Base-by-base conservation (phyloP, 2,329 filamentous ascomycete species). In the Alternaria sp. region DNA sequence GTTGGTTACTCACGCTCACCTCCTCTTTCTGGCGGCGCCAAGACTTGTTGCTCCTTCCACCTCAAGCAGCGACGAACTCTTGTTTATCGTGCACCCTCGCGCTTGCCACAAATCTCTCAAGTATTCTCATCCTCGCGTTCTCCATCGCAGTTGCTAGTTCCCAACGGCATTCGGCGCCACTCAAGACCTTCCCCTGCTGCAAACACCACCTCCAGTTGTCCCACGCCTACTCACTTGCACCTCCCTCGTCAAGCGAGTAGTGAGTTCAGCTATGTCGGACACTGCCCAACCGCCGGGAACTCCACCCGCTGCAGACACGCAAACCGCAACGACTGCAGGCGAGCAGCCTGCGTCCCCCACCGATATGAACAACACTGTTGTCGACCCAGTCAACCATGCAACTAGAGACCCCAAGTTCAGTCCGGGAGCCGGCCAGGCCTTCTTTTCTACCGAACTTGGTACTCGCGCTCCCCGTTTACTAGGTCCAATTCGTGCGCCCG, bases 371-470 rank as follows among this genome's bases (percentile, higher is more conserved):
- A 63, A 67, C 28, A 60, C 63, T 4, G 59, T 67, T 9, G 59
- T 55, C 36, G 46, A 51, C 28, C 26, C 52, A 13, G 17, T 30
- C 36, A 59, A 55, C 15, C 23, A 46, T 57, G 50, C 52, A 21
- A 52, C 55, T 43, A 50, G 53, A 44, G 52, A 50, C 43, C 21
- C 57, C 46, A 57, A 61, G 17, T 66, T 64, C 26, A 30, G n/a
- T 6, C 65, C 62, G 9, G 51, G 56, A 25, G 40, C 23, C 25
- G 62, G 67, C 15, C 54, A 56, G 28, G 73, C 73, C 25, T 63
- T 76, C 59, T 77, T 78, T 68, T 78, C 76, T 25, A 79, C 76
- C 11, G 65, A 70, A 44, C 63, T 73, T 28, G 67, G 76, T 46
- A 60, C 51, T 15, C 67, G 63, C 49, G 56, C 67, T 23, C 62